These are phyloP conservation scores for Suillus sp. DNA, from an alignment of 768 basidiomycete species.

Conservation along the genomic window DNA sequence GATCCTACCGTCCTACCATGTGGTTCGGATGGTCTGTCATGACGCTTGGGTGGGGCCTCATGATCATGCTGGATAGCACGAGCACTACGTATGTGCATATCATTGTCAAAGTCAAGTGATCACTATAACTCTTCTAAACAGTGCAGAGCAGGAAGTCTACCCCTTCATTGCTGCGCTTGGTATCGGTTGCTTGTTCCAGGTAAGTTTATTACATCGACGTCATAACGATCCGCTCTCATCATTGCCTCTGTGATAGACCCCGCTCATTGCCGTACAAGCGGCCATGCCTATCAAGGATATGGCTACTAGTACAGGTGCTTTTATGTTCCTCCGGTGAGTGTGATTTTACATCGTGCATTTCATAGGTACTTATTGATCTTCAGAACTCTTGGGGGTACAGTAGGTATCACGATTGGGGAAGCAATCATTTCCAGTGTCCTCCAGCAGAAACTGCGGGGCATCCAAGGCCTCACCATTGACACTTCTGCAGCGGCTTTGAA, in stretches of 20 bases:
- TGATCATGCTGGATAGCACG: slow-evolving; percentile 38
- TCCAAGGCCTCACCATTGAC: slow-evolving; percentile 33
- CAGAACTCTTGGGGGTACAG: slow-evolving; percentile 71
- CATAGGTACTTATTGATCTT: slow-evolving; percentile 5
- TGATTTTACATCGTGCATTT: not conserved
- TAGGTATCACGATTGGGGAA: slow-evolving; percentile 75
- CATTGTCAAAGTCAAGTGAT: not conserved
- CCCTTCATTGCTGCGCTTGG: slow-evolving; percentile 36
- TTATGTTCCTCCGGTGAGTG: slow-evolving; percentile 35
- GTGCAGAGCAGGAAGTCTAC: slow-evolving; percentile 34
- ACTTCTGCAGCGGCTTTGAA: slow-evolving; percentile 48
- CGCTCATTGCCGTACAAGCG: slow-evolving; percentile 42
- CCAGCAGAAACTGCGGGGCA: slow-evolving; percentile 17
- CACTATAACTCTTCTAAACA: slow-evolving; percentile 16
- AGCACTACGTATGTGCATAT: slow-evolving; percentile 30
- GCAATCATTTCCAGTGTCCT: slow-evolving; percentile 64
- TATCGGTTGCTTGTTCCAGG: slow-evolving; percentile 39
- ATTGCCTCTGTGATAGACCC: slow-evolving; percentile 20
- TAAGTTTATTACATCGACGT: not conserved
- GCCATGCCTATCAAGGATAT: slow-evolving; percentile 50
- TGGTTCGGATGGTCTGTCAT: slow-evolving; percentile 35
- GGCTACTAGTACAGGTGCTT: slow-evolving; percentile 44
- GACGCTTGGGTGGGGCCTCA: slow-evolving; percentile 39
- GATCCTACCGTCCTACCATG: slow-evolving; percentile 34
- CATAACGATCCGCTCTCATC: not conserved